Evolutionary conservation across 495 filamentous ascomycete genomes (phyloP).

Genomic region (Thozetella sp.): DNA sequence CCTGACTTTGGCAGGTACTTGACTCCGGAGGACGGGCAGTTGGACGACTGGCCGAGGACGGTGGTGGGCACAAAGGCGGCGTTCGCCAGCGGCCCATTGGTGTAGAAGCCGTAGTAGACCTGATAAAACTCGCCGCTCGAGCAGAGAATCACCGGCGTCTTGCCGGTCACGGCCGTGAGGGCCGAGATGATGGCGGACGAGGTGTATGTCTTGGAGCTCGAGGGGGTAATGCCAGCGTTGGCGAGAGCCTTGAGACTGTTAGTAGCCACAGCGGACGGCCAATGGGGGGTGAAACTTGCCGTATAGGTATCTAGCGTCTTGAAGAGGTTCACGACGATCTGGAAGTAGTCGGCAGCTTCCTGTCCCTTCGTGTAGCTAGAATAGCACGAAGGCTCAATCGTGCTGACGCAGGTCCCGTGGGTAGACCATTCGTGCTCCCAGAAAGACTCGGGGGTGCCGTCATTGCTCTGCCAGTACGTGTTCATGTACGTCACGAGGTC

Average conservation of each 20-base stretch:
- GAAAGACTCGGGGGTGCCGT: conserved; percentile 58
- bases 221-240: conserved; percentile 61
- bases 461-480: conserved; percentile 67
- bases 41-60: conserved; percentile 63
- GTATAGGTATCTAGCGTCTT: conserved; percentile 62
- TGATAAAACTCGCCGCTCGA: conserved; percentile 56
- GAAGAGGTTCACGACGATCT: conserved; percentile 52
- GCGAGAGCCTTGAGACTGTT: conserved; percentile 39
- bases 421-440: conserved; percentile 82
- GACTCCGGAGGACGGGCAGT: conserved; percentile 62
- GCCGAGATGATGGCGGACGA: conserved; percentile 58
- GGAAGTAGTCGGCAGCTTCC: conserved; percentile 53
- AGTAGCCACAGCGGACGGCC: background rate
- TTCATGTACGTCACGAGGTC: conserved; percentile 69
- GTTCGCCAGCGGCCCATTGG: conserved; percentile 63
- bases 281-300: background rate
- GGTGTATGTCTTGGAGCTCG: conserved; percentile 58
- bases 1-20: conserved; percentile 65
- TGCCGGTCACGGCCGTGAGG: conserved; percentile 53
- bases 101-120: conserved; percentile 75
- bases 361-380: conserved; percentile 52
- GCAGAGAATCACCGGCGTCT: conserved; percentile 62
- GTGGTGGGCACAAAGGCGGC: conserved; percentile 63
- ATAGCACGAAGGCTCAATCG: conserved; percentile 67
- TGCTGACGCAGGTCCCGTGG: conserved; percentile 65